Evolutionary conservation across 352 stramenopile species (phyloP).

Genomic region (Globisporangium ultimum): DNA sequence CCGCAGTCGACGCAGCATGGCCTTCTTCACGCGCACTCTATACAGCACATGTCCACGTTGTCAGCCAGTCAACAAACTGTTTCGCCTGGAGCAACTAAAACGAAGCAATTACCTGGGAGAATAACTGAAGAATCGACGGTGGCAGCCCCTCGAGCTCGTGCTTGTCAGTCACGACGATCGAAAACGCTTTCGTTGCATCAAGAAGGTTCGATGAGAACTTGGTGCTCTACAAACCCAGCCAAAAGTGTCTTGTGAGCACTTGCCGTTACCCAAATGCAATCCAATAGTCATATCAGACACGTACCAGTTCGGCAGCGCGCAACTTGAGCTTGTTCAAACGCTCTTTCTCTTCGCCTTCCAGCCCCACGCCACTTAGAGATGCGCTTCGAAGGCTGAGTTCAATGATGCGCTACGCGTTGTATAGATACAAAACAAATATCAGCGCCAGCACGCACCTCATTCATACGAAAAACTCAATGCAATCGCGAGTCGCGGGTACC

Average conservation of each 20-base stretch:
- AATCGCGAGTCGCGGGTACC: conserved; percentile 12
- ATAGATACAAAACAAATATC: not conserved
- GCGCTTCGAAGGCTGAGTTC: conserved; percentile 87
- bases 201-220: conserved; percentile 97
- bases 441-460: not conserved
- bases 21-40: conserved; percentile 71
- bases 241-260: not conserved
- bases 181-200: conserved; percentile 95
- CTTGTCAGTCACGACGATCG: conserved; percentile 84
- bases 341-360: conserved; percentile 90
- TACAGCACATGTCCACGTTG: conserved; percentile 8
- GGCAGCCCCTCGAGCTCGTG: conserved; percentile 89
- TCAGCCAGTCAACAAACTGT: not conserved
- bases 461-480: too few species aligned
- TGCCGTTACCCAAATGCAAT: not conserved
- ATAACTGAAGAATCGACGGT: conserved; percentile 88
- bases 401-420: conserved; percentile 71
- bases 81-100: too few species aligned
- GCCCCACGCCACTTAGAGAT: conserved; percentile 90
- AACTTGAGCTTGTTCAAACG: conserved; percentile 96
- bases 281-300: not conserved
- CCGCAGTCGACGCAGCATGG: conserved; percentile 57
- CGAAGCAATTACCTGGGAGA: conserved; percentile 59
- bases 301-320: conserved; percentile 87
- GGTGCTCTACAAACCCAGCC: conserved; percentile 59